These are phyloP conservation scores for Globisporangium lucens DNA, from an alignment of 352 stramenopile genomes.

Conservation along the genomic window DNA sequence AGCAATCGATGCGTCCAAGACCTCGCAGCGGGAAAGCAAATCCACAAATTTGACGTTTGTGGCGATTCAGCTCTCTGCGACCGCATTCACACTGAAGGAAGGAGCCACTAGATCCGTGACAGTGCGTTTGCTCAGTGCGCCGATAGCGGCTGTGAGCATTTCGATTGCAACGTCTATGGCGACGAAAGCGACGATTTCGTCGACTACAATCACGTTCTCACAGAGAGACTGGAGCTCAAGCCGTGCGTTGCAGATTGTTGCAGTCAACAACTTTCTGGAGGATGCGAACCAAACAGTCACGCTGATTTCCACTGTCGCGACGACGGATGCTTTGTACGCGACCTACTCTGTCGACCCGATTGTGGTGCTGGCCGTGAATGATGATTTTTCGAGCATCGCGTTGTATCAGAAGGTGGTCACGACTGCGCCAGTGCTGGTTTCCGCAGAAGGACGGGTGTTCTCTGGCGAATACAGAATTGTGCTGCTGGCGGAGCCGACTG, in stretches of 20 bases:
- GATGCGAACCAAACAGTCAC: slow-evolving; percentile 28
- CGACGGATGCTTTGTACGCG: slow-evolving; percentile 37
- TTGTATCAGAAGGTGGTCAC: slow-evolving; percentile 39
- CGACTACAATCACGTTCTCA: slow-evolving; percentile 28
- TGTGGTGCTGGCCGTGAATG: slow-evolving; percentile 46
- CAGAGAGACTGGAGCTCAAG: slow-evolving; percentile 29
- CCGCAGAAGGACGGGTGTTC: slow-evolving; percentile 46
- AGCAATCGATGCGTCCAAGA: slow-evolving; percentile 32
- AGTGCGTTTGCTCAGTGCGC: slow-evolving; percentile 41
- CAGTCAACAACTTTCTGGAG: slow-evolving; percentile 55
- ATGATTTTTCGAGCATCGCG: slow-evolving; percentile 43
- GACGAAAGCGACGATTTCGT: slow-evolving; percentile 26
- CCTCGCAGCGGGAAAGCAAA: slow-evolving; percentile 27
- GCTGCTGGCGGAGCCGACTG: slow-evolving; percentile 39
- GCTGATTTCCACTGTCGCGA: slow-evolving; percentile 25
- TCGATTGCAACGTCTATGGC: slow-evolving; percentile 30
- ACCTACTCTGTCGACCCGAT: slow-evolving; percentile 20
- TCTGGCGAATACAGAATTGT: slow-evolving; percentile 47
- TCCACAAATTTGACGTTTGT: slow-evolving; percentile 31
- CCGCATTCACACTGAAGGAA: slow-evolving; percentile 45
- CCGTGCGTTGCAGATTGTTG: slow-evolving; percentile 33
- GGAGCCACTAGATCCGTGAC: slow-evolving; percentile 17
- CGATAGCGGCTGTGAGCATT: slow-evolving; percentile 29
- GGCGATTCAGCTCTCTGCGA: slow-evolving; percentile 34
- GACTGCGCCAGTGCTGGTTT: slow-evolving; percentile 36